Percentiles rank a stretch among this genome's conserved stretches.
These are phyloP conservation scores for Physocladia obscura DNA, from an alignment of 192 early-diverging fungal genomes.

Conservation along the genomic window DNA sequence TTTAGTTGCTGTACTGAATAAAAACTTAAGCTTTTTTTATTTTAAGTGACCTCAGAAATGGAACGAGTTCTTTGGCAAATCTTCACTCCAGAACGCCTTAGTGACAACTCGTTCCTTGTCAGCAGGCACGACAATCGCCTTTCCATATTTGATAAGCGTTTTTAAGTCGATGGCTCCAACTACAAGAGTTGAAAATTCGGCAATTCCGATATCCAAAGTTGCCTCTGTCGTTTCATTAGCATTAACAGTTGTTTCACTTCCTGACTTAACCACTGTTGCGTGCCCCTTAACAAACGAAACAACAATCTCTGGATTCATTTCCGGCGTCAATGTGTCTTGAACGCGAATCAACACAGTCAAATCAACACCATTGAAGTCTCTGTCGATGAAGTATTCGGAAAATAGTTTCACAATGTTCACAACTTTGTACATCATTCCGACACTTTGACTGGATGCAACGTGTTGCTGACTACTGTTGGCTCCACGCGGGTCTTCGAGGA, in stretches of 20 bases:
- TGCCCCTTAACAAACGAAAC: neutral
- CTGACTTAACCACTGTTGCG: neutral
- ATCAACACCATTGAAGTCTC: slow-evolving; percentile 24
- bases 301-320: slow-evolving; percentile 8
- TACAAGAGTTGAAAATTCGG: slow-evolving; percentile 16
- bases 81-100: neutral
- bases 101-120: neutral
- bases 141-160: slow-evolving; percentile 1
- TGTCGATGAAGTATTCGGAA: neutral
- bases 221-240: neutral
- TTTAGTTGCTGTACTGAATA: neutral
- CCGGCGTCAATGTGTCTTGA: neutral
- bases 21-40: neutral
- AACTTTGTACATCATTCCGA: slow-evolving; percentile 1
- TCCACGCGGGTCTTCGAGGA: slow-evolving; percentile 1
- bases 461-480: neutral
- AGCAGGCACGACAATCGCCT: neutral
- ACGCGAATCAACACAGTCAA: neutral
- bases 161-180: slow-evolving; percentile 10
- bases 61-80: neutral
- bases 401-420: slow-evolving; percentile 8
- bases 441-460: neutral
- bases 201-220: neutral
- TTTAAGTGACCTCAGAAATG: neutral
- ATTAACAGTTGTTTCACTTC: too few relatives aligned